phyloP scores from a whole-genome alignment of 768 basidiomycete species.

The Coprinopsis sp. region DNA sequence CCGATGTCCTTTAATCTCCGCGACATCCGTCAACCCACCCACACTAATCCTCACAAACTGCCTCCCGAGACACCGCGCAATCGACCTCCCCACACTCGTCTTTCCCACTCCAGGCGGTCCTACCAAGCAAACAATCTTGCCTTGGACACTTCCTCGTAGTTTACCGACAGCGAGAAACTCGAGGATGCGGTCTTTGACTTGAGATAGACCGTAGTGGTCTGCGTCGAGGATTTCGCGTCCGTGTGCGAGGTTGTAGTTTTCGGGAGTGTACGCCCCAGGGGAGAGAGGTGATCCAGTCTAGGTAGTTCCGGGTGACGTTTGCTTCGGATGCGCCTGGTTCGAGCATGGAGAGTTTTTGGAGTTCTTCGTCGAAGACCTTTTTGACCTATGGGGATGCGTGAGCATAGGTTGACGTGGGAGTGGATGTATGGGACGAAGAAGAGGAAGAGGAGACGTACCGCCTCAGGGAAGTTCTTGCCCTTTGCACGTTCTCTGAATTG shows the following conservation, averaged over 20 bases:
- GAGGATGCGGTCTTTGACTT: constrained; percentile 90
- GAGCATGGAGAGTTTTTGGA: constrained; percentile 82
- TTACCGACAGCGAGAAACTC: constrained; percentile 97
- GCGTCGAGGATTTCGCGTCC: constrained; percentile 85
- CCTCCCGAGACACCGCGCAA: constrained; percentile 83
- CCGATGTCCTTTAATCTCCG: constrained; percentile 98
- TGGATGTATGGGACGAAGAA: no score
- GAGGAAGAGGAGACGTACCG: no score
- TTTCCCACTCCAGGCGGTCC: constrained; percentile 98
- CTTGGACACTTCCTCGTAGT: constrained; percentile 88
- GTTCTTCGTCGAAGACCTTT: constrained; percentile 96
- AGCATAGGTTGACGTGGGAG: no score
- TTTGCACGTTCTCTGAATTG: constrained; percentile 86
- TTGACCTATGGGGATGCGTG: no score
- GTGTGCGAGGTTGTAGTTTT: constrained; percentile 85
- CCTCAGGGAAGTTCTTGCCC: constrained; percentile 82
- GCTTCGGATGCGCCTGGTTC: constrained; percentile 92
- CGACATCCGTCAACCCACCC: constrained; percentile 94
- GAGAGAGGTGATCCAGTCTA: constrained; percentile 92
- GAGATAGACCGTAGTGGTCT: constrained; percentile 90
- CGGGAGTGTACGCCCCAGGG: constrained; percentile 95
- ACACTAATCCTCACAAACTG: constrained; percentile 98
- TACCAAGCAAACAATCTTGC: constrained; percentile 95
- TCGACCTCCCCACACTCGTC: constrained; percentile 93
- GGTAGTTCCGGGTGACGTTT: constrained; percentile 90